Evolutionary conservation across 2,329 filamentous ascomycete species (phyloP).

Genomic region (Lecanicillium sp.): DNA sequence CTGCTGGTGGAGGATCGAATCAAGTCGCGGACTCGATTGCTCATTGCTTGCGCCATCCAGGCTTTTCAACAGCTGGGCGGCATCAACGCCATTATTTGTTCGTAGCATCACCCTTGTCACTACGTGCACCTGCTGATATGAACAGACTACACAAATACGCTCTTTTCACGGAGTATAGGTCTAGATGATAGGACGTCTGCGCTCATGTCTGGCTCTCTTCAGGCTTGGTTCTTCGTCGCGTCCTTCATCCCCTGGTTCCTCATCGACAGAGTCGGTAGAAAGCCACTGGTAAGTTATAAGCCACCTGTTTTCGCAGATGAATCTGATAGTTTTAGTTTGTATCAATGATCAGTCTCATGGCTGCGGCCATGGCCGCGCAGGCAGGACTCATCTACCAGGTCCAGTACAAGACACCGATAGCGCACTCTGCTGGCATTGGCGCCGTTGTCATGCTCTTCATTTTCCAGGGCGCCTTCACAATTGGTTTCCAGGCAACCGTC

Average conservation of each 20-base stretch:
- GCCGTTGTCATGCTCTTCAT: conserved; percentile 37
- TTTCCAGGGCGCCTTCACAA: conserved; percentile 34
- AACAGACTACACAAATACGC: conserved; percentile 37
- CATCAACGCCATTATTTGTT: conserved; percentile 43
- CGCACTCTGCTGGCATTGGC: conserved; percentile 29
- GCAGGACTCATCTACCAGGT: conserved; percentile 35
- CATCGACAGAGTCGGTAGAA: conserved; percentile 40
- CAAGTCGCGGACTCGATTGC: conserved; percentile 25
- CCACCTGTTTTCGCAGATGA: not conserved
- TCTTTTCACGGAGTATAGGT: conserved; percentile 40
- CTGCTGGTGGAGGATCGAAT: conserved; percentile 28
- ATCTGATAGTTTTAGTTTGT: conserved; percentile 23
- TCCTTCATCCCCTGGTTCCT: conserved; percentile 41
- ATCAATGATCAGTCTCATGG: conserved; percentile 35
- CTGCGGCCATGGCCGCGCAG: conserved; percentile 35
- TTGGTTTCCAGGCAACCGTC: conserved; percentile 32
- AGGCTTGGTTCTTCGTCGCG: conserved; percentile 39
- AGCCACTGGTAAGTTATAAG: conserved; percentile 28
- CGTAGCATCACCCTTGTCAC: not conserved
- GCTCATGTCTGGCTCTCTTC: conserved; percentile 46
- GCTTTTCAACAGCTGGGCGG: conserved; percentile 40
- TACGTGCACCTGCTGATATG: not conserved
- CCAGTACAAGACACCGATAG: conserved; percentile 27
- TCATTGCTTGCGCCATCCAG: conserved; percentile 28
- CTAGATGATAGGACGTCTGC: conserved; percentile 38